Percentiles rank a stretch among this genome's conserved stretches.
phyloP scores from a whole-genome alignment of 805 yeast species.

The Nakazawaea ishiwadae region DNA sequence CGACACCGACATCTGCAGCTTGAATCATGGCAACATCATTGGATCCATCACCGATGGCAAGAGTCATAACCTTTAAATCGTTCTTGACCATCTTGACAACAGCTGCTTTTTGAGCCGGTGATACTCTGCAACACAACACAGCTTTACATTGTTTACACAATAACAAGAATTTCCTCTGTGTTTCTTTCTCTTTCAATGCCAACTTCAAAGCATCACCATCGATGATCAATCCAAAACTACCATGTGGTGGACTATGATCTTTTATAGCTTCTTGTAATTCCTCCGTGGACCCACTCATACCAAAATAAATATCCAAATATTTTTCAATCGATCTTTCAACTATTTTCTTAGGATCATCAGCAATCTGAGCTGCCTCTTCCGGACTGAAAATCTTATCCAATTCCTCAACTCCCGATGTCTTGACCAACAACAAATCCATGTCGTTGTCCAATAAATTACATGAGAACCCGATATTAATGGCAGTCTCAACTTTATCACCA shows the following conservation, averaged over 20 bases:
- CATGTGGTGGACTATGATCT: conserved; percentile 63
- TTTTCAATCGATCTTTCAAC: conserved; percentile 36
- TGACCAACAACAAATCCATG: conserved; percentile 67
- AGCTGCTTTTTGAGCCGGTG: conserved; percentile 79
- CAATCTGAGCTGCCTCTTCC: conserved; percentile 1
- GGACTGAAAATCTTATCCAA: conserved; percentile 13
- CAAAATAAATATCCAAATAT: conserved; percentile 45
- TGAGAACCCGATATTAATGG: conserved; percentile 77
- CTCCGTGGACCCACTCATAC: conserved; percentile 34
- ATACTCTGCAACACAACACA: conserved; percentile 80
- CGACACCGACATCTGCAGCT: conserved; percentile 81
- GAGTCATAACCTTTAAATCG: conserved; percentile 64
- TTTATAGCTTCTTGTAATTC: conserved; percentile 45
- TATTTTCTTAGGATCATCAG: conserved; percentile 4
- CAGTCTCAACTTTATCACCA: conserved; percentile 81
- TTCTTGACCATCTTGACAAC: conserved; percentile 65
- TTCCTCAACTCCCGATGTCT: conserved; percentile 28
- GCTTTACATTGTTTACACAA: conserved; percentile 73
- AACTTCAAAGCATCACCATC: conserved; percentile 63
- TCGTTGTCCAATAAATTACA: conserved; percentile 64
- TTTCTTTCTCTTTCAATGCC: conserved; percentile 33
- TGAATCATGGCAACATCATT: conserved; percentile 88
- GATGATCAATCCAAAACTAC: conserved; percentile 55
- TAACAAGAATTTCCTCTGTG: conserved; percentile 50
- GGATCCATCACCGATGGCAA: conserved; percentile 84